Base-by-base conservation (phyloP, 2,329 filamentous ascomycete species). In the Penicillium verrucosum region DNA sequence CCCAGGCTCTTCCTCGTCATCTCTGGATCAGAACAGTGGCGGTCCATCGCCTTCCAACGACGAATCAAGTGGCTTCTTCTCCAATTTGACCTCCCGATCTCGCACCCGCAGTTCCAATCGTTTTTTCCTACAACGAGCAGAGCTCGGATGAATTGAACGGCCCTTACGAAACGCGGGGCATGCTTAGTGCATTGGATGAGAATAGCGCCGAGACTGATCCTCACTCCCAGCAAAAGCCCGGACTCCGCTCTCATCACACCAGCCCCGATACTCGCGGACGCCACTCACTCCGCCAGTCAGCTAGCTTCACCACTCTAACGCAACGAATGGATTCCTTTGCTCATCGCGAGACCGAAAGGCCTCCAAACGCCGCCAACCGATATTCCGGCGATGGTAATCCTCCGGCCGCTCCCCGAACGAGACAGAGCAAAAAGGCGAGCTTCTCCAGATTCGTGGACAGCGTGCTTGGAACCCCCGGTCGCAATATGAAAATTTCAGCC, bases 391-490 rank as follows among this genome's bases (percentile, higher is more conserved):
- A 96, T 75, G 80, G 78, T 59, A 85, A 83, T 66, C 84, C 88
- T 54, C 75, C 81, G 42, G 88, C 85, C 68, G 78, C 80, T 16
- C 77, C 81, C 3, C 75, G 77, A 58, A 79, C 87, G 59, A 75
- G 87, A 60, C 84, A 90, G 68, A 74, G 70, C 59, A 95, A 95
- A 79, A 96, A 95, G 79, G 89, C 89, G 50, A 91, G 90, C 57
- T 91, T 96, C 71, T 92, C 90, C 16, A 90, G 87, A 65, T 92
- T 96, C 69, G 87, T 96, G 80, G 93, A 87, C 73, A 93, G 88
- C 72, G 79, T 87, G 70, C 86, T 95, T 57, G 89, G 90, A 63
- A 93, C 92, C 36, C 92, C 90, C 51, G 90, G 92, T 75, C 90
- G 92, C 52, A 65, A 66, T 63, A 91, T 94, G 45, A 86, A 93